Percentiles rank a stretch among this genome's conserved stretches.
These are phyloP conservation scores for Favolaschia claudopus DNA, from an alignment of 768 basidiomycete genomes.

Conservation along the genomic window DNA sequence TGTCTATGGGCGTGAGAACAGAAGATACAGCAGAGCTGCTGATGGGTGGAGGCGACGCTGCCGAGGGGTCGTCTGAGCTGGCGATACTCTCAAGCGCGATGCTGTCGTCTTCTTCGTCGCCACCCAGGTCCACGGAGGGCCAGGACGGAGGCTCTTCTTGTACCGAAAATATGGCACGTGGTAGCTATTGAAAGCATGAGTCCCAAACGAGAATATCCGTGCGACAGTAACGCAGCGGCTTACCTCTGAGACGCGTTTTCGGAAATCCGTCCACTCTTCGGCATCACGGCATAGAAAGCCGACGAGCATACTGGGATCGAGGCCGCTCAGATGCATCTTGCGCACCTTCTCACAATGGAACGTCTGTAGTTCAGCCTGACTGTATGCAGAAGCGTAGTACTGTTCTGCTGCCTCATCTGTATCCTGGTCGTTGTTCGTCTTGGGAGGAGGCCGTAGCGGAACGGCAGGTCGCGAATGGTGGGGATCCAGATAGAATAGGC, in stretches of 20 bases:
- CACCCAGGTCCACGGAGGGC: slow-evolving; percentile 54
- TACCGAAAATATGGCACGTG: slow-evolving; percentile 82
- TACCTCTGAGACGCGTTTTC: slow-evolving; percentile 75
- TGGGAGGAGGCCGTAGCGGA: slow-evolving; percentile 59
- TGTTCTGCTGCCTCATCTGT: slow-evolving; percentile 54
- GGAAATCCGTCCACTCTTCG: slow-evolving; percentile 86
- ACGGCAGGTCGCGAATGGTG: slow-evolving; percentile 82
- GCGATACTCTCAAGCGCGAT: slow-evolving; percentile 24
- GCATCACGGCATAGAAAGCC: slow-evolving; percentile 90
- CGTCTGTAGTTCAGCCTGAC: slow-evolving; percentile 74
- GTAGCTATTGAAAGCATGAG: slow-evolving; percentile 45
- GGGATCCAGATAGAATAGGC: slow-evolving; percentile 84
- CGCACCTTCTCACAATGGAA: slow-evolving; percentile 97
- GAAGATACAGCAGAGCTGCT: not conserved
- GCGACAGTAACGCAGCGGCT: slow-evolving; percentile 34
- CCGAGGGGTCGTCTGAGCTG: slow-evolving; percentile 15
- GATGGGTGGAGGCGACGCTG: not conserved
- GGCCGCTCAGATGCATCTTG: slow-evolving; percentile 89
- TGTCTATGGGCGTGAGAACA: slow-evolving; percentile 2
- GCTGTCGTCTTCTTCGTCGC: slow-evolving; percentile 25
- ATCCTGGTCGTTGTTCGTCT: slow-evolving; percentile 6
- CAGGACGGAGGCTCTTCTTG: slow-evolving; percentile 90
- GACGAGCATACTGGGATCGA: slow-evolving; percentile 97
- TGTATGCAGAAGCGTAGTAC: slow-evolving; percentile 80
- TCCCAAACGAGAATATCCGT: slow-evolving; percentile 3